A percentile compares a stretch with the other conserved stretches of the same genome.
Conservation (phyloP, 257 asterid genomes). For the Agastache rugosa region DNA sequence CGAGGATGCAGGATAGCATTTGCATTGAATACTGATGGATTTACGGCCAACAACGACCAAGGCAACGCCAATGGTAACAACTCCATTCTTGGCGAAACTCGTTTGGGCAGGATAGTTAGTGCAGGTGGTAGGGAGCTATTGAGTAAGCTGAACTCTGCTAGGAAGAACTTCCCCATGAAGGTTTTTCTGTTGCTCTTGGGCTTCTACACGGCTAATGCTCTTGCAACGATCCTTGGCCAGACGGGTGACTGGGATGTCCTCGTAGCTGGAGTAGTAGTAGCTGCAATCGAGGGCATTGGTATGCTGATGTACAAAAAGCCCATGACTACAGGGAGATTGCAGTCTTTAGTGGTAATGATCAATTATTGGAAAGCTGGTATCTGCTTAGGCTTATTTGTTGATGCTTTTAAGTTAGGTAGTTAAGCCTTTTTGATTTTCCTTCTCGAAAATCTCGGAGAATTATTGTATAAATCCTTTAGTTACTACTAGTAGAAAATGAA, state of each 20-base stretch:
- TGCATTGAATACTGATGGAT: constrained; percentile 76
- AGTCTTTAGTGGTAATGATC: constrained; percentile 75
- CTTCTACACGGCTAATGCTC: constrained; percentile 93
- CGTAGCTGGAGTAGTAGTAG: constrained; percentile 92
- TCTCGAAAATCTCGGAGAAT: neutral
- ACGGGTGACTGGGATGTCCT: constrained; percentile 99
- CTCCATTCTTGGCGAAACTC: constrained; percentile 73
- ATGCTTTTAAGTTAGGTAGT: constrained; percentile 97
- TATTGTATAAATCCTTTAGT: constrained; percentile 28
- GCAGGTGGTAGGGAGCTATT: constrained; percentile 80
- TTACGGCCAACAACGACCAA: constrained; percentile 60
- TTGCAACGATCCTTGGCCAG: constrained; percentile 94
- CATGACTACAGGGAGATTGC: constrained; percentile 60
- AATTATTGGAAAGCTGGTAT: constrained; percentile 99
- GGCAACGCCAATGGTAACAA: constrained; percentile 49
- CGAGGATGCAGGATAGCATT: constrained; percentile 52
- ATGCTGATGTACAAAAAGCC: constrained; percentile 91
- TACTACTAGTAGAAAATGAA: constrained; percentile 18
- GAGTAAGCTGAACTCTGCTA: constrained; percentile 78
- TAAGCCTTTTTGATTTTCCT: constrained; percentile 35
- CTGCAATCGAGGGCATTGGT: constrained; percentile 96
- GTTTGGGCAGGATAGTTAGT: constrained; percentile 86
- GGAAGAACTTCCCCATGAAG: constrained; percentile 85
- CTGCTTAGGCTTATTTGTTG: constrained; percentile 96
- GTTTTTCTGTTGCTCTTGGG: constrained; percentile 91